These are phyloP conservation scores for Haplosporangium sp. DNA, from an alignment of 371 early-diverging fungal genomes.

Conservation along the genomic window DNA sequence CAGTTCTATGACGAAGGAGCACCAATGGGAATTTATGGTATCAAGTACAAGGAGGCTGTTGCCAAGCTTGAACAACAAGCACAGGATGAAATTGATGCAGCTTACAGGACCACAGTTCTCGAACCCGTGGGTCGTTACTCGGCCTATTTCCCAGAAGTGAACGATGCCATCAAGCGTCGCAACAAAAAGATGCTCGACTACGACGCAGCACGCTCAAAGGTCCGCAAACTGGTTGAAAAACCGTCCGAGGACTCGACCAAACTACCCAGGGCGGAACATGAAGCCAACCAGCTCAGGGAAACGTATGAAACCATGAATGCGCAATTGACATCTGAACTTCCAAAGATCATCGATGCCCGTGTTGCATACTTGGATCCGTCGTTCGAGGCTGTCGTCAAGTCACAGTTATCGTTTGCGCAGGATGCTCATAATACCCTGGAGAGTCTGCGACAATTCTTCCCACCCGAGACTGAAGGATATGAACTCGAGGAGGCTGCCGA, in stretches of 20 bases:
- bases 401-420: conserved; percentile 86
- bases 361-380: conserved; percentile 60
- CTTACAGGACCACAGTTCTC: conserved; percentile 85
- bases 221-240: conserved; percentile 82
- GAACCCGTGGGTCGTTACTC: conserved; percentile 89
- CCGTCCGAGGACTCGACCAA: conserved; percentile 82
- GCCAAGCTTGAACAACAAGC: conserved; percentile 85
- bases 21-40: conserved; percentile 63
- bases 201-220: conserved; percentile 80
- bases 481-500: conserved; percentile 78
- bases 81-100: conserved; percentile 80
- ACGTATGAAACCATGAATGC: conserved; percentile 85
- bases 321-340: conserved; percentile 86
- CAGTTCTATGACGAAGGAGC: conserved; percentile 71
- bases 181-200: conserved; percentile 91
- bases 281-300: conserved; percentile 78
- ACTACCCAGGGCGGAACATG: conserved; percentile 79
- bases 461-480: conserved; percentile 23
- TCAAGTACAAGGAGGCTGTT: conserved; percentile 80
- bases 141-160: conserved; percentile 91
- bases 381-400: conserved; percentile 93
- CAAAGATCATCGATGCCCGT: conserved; percentile 77
- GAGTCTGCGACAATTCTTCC: conserved; percentile 49
- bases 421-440: conserved; percentile 79
- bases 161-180: conserved; percentile 90